Evolutionary conservation across 1,284 basidiomycete genomes (phyloP), one percentile per base, ranked within the genome.

Genomic region (Pisolithus thermaeus): DNA sequence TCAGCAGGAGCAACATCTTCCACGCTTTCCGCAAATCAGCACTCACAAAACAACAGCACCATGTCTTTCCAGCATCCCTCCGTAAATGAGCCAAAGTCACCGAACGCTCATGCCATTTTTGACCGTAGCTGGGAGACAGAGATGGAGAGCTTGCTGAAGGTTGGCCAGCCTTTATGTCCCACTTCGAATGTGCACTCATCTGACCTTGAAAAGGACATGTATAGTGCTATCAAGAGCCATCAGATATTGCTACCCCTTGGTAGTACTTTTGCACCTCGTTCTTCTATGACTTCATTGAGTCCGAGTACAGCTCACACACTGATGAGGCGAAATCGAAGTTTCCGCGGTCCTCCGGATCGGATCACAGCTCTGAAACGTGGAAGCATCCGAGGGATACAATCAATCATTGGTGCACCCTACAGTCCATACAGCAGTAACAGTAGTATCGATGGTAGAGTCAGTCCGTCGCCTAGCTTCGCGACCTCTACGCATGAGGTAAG

Each of bases 211-310:
- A 53, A 94, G 87, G 96, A 99, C 62, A 97, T 99, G 76, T 99
- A 95, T 73, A 80, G 79, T 54, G 86, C 92, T 11, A 86, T 98
- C 69, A 94, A 95, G 71, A 79, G 74, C 43, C 90, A 95, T 58
- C 91, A 94, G 60, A 97, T 99, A 56, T 71, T 96, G 46, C 88
- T 97, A 56, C 92, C 93, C 41, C 69, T 80, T 22, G 77, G 70
- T 49, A 72, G 74, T 56, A 66, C 66, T 53, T 58, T 71, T 11
- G 54, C 60, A 46, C 70, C 70, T 23, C 72, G 79, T 37, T 64
- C 75, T 9, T 84, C 80, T 9, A 73, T 73, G 45, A 78, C 79
- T 39, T 84, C 79, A 28, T 63, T 80, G 36, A 78, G 73, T 51
- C 78, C 76, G 36, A 77, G 74, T 4, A 64, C 69, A 52, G 62